Evolutionary conservation across 352 stramenopile genomes (phyloP), one percentile per base, ranked within the genome.

Genomic region (Phytophthora multivora): DNA sequence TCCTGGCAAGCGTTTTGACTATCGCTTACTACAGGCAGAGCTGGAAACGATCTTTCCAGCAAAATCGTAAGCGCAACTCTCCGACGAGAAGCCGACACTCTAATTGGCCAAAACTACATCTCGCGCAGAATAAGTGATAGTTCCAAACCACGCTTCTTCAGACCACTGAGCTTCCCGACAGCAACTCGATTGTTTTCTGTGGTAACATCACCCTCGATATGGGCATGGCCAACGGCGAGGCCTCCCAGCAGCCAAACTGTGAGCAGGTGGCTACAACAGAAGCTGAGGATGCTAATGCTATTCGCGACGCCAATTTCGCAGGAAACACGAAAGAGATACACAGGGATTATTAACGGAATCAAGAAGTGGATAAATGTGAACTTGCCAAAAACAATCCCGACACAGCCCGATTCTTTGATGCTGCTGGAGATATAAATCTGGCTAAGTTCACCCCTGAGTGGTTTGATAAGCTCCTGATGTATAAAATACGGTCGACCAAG

Each of bases 391-490:
- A n/a, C n/a, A n/a, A n/a, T 16, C 9, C 16, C 1, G n/a, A 60
- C 13, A 60, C 52, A 16, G 19, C 16, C 12, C 35, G 30, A 36
- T 13, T 13, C 5, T 36, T 36, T 15, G 30, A 13, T 36, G 3
- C 30, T 36, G 12, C 30, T 36, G 5, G 30, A 12, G 30, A 10
- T 3, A 13, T 36, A 9, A 36, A 36, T 36, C 30, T 36, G 1
- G 12, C 3, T 13, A 6, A 36, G 5, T 36, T 36, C 35, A 54
- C 54, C 2, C 53, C 53, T 21, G n/a, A 13, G 2, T 40, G 5
- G 1, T 61, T 60, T 12, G 19, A 46, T 1, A 26, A 36, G 15
- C 30, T 58, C 40, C 31, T 58, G 36, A n/a, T 33, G n/a, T 33
- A 41, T 19, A 61, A 61, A 15, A 33, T 41, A n/a, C n/a, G n/a